Percentiles rank a stretch among this genome's conserved stretches.
phyloP scores from a whole-genome alignment of 129 eudicot species.

The Centaurea solstitialis region DNA sequence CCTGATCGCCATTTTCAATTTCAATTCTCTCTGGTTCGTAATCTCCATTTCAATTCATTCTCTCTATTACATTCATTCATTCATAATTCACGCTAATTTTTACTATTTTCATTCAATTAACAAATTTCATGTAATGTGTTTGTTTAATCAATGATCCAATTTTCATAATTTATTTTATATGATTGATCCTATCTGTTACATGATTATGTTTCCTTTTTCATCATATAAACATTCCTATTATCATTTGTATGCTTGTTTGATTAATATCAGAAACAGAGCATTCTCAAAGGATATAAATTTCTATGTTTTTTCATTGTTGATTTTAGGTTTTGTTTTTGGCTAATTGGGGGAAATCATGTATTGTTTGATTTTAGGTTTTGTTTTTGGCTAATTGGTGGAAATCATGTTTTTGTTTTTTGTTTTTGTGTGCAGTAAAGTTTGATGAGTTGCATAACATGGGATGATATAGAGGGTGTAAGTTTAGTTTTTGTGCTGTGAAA shows the following conservation, averaged over 20 bases:
- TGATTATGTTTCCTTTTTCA: background rate
- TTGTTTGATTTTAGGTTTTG: no score
- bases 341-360: no score
- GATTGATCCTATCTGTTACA: background rate
- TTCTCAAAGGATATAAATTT: no score
- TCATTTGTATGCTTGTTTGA: background rate
- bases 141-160: background rate
- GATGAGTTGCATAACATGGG: constrained; percentile 18
- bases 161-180: background rate
- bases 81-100: background rate
- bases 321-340: background rate
- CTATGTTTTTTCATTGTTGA: background rate
- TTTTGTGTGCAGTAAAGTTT: constrained; percentile 26
- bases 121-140: background rate
- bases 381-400: constrained; percentile 3
- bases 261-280: background rate
- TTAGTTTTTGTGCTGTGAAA: constrained; percentile 12
- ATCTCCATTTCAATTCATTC: background rate
- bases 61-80: background rate
- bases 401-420: background rate
- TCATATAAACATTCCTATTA: background rate
- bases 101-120: background rate
- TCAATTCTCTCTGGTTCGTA: background rate
- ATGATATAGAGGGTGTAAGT: constrained; percentile 29
- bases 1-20: background rate